Percentiles rank a stretch among this genome's conserved stretches.
Evolutionary conservation across 345 rosid genomes (phyloP).

Genomic region (Eucalyptus camaldulensis): DNA sequence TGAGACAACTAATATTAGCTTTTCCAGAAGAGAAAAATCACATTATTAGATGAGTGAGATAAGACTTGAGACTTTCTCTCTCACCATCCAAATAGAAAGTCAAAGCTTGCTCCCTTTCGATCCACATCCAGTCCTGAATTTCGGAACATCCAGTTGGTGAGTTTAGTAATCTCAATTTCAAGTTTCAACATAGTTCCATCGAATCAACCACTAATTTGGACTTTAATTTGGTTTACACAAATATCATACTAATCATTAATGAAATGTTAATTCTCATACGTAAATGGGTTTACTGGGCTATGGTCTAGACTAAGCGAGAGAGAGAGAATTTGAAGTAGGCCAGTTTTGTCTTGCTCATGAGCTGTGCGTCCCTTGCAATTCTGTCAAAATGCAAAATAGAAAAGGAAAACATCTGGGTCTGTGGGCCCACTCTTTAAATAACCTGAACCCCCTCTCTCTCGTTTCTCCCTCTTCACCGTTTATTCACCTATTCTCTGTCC

Average conservation of each 20-base stretch:
- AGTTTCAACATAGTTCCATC: no score
- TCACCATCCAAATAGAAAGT: background rate
- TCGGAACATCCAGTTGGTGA: background rate
- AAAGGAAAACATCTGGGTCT: no score
- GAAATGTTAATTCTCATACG: background rate
- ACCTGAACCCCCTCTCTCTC: no score
- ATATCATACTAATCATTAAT: background rate
- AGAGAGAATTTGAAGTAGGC: background rate
- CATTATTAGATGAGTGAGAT: background rate
- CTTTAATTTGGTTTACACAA: background rate
- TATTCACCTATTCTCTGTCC: no score
- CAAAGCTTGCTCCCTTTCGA: background rate
- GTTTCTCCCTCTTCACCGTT: no score
- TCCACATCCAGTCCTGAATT: background rate
- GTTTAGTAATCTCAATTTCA: background rate
- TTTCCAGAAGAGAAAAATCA: background rate
- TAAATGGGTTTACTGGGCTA: background rate
- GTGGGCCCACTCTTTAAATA: no score
- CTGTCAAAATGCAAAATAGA: background rate
- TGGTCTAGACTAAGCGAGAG: background rate
- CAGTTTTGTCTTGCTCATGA: background rate
- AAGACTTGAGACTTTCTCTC: background rate
- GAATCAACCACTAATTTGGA: background rate
- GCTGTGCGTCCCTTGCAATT: background rate
- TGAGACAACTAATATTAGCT: background rate